Base-by-base conservation (phyloP, 2,329 filamentous ascomycete genomes). In the Cercospora sp. region DNA sequence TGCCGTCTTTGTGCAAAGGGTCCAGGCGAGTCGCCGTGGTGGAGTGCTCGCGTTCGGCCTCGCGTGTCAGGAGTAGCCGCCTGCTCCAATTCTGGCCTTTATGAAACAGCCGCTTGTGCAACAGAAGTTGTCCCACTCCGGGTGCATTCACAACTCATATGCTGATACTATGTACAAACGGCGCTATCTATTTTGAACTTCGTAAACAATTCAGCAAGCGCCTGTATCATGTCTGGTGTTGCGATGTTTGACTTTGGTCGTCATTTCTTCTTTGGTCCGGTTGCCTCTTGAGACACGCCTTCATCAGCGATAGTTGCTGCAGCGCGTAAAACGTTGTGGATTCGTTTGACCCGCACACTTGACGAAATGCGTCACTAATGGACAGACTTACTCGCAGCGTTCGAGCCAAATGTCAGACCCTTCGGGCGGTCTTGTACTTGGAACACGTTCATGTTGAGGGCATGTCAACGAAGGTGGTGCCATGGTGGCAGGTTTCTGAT, bases 1-100 rank as follows among this genome's bases (percentile, higher is more conserved):
- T 16, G 28, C n/a, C 40, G 28, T 37, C 26, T 21, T 24, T 34
- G 28, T 28, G n/a, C 30, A 30, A 59, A 32, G 57, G 66, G 61
- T 58, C 66, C 24, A 61, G 51, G 61, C 66, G 66, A 67, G 62
- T 59, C 66, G 66, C 66, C 61, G 40, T 26, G 21, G 66, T 58
- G 66, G 66, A 64, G 26, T 26, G 49, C 30, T 55, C 49, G 49
- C 49, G n/a, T 18, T 49, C 45, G 10, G 49, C 24, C 12, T 55
- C 49, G 13, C 24, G 49, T 24, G 49, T 53, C 18, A 55, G 49
- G 58, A 43, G 45, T 62, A 66, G 64, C 64, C 64, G 64, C 64
- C 64, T 58, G 43, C 8, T 53, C 24, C 49, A 28, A 53, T 53
- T 34, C 60, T 53, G 57, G 43, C 64, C 24, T 5, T 30, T 8